These are phyloP conservation scores for Melanogaster broomeanus DNA, from an alignment of 768 basidiomycete genomes.

Conservation along the genomic window DNA sequence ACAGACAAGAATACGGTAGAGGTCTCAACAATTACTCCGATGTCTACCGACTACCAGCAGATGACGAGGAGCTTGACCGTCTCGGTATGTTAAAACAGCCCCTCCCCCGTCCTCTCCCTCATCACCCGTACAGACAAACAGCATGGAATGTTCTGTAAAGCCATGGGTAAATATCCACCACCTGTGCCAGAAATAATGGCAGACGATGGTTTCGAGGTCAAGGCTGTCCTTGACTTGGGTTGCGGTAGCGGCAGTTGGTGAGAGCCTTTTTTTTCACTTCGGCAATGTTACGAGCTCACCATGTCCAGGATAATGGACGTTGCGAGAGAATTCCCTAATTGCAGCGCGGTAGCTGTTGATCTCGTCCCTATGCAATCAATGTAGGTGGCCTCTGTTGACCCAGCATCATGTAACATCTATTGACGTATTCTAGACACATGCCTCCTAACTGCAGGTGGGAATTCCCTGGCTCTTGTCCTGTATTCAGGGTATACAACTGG, in stretches of 20 bases:
- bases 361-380: constrained; percentile 75
- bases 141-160: constrained; percentile 60
- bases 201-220: constrained; percentile 58
- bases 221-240: constrained; percentile 72
- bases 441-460: constrained; percentile 68
- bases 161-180: constrained; percentile 70
- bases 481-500: constrained; percentile 5
- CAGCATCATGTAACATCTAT: constrained; percentile 13
- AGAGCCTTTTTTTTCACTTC: constrained; percentile 14
- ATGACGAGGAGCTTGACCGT: constrained; percentile 73
- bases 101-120: constrained; percentile 11
- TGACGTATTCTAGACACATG: constrained; percentile 49
- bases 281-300: constrained; percentile 7
- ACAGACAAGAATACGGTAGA: constrained; percentile 68
- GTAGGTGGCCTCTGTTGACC: constrained; percentile 42
- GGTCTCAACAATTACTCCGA: constrained; percentile 78
- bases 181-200: constrained; percentile 59
- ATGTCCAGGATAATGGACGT: constrained; percentile 69
- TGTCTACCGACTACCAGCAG: constrained; percentile 76
- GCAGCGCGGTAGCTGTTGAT: constrained; percentile 72
- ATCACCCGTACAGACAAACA: constrained; percentile 54
- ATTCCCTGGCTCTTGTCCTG: constrained; percentile 3
- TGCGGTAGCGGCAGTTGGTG: constrained; percentile 82
- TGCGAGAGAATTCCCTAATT: constrained; percentile 71
- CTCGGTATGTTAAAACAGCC: constrained; percentile 47